These are phyloP conservation scores for Russula sp. DNA, from an alignment of 768 basidiomycete species.

Conservation along the genomic window DNA sequence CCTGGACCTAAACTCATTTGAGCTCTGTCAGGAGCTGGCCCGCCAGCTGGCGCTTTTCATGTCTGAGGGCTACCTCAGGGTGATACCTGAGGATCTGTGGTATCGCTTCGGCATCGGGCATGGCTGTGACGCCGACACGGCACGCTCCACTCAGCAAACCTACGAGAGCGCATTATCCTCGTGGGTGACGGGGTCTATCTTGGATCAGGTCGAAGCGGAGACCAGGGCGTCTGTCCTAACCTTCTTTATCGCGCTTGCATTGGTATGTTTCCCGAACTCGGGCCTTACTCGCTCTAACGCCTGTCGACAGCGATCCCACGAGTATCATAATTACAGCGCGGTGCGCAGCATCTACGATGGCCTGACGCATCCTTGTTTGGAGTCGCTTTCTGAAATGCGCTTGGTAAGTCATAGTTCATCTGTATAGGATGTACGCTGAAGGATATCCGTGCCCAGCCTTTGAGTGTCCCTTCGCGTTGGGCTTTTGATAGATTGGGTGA, in stretches of 20 bases:
- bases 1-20: slow-evolving; percentile 11
- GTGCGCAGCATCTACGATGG: slow-evolving; percentile 33
- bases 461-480: slow-evolving; percentile 1
- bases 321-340: slow-evolving; percentile 26
- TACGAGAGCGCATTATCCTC: slow-evolving; percentile 14
- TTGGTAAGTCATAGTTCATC: not conserved
- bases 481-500: slow-evolving; percentile 1
- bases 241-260: slow-evolving; percentile 15
- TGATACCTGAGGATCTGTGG: slow-evolving; percentile 19
- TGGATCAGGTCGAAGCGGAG: slow-evolving; percentile 13
- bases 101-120: slow-evolving; percentile 3
- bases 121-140: not conserved
- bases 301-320: slow-evolving; percentile 13
- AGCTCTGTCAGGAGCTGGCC: slow-evolving; percentile 14
- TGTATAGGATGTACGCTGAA: not conserved
- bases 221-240: slow-evolving; percentile 11
- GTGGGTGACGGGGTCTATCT: slow-evolving; percentile 11
- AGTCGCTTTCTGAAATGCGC: not conserved
- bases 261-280: slow-evolving; percentile 1
- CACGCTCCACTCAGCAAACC: slow-evolving; percentile 13
- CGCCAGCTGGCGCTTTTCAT: slow-evolving; percentile 19
- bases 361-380: slow-evolving; percentile 13
- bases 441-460: slow-evolving; percentile 2
- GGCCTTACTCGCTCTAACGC: not conserved
- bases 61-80: slow-evolving; percentile 16